phyloP scores from a whole-genome alignment of 805 yeast species.

The Candida sithepensis region DNA sequence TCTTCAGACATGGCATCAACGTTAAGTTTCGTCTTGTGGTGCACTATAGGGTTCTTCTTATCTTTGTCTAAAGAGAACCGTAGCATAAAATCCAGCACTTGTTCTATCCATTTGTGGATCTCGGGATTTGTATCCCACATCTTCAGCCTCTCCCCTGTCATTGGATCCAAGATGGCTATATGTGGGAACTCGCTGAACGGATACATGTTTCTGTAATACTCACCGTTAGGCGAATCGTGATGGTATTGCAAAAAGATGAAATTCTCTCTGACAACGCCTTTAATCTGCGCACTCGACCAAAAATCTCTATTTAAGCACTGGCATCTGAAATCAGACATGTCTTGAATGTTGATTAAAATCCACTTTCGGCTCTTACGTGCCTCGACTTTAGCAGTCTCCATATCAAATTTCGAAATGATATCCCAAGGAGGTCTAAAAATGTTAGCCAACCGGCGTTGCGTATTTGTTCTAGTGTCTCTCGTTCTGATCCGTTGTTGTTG shows the following conservation, averaged over 20 bases:
- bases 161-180: conserved; percentile 87
- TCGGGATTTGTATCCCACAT: conserved; percentile 74
- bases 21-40: conserved; percentile 57
- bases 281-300: conserved; percentile 73
- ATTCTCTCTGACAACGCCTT: conserved; percentile 57
- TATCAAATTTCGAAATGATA: conserved; percentile 59
- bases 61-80: conserved; percentile 62
- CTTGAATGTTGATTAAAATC: conserved; percentile 87
- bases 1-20: conserved; percentile 72
- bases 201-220: conserved; percentile 67
- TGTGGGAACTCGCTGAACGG: conserved; percentile 75
- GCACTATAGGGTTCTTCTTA: conserved; percentile 61
- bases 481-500: conserved; percentile 29
- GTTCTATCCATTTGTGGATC: conserved; percentile 56
- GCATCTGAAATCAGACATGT: conserved; percentile 77
- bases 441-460: conserved; percentile 70
- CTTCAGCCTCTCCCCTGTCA: conserved; percentile 87
- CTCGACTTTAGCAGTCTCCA: conserved; percentile 69
- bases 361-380: conserved; percentile 70
- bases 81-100: conserved; percentile 65
- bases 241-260: conserved; percentile 87
- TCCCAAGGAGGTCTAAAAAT: conserved; percentile 95
- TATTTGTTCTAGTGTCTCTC: conserved; percentile 29
- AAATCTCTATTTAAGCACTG: conserved; percentile 90
- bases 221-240: conserved; percentile 71